Evolutionary conservation across 371 early-diverging fungal genomes (phyloP), one percentile per base, ranked within the genome.

Genomic region (Batkoa obscura): DNA sequence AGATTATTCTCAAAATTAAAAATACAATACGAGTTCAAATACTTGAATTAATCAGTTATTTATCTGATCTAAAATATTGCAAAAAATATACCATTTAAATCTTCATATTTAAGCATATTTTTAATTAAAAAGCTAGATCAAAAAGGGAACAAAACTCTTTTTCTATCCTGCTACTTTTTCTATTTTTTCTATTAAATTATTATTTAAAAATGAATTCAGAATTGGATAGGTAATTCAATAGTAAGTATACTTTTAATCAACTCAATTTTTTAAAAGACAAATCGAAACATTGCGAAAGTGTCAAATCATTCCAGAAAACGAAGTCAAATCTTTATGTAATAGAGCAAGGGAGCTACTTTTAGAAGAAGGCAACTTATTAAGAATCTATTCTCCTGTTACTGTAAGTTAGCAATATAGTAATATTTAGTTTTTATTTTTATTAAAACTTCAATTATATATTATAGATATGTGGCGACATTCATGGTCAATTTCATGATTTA

Each of bases 401-500:
- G 52, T 58, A 45, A 50, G 15, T 23, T 23, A 23, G 23, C 23
- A 23, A 23, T 23, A 23, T 23, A 23, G 23, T 23, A 23, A 23
- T 23, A 23, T 23, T 23, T 23, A 23, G 23, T 30, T 37, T 32
- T 23, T 23, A 17, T 50, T 52, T 50, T 50, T 15, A 42, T n/a
- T n/a, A 10, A 6, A n/a, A n/a, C 8, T 36, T 30, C 38, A 17
- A 10, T 36, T n/a, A 30, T 3, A 8, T 15, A 55, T 35, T 45
- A 15, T 43, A 57, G 57, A 57, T 68, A 45, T 98, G 98, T 73
- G 99, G 99, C 41, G 99, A 99, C 69, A 93, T 98, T 53, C 99
- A 99, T 75, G 99, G 99, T 31, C 99, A 99, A 72, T 98, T 97
- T 69, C 90, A 94, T 71, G 99, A 99, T 67, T 75, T 99, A 48